Base-by-base conservation (phyloP, 1,139 yeast species). In the Blastobotrys indianensis region DNA sequence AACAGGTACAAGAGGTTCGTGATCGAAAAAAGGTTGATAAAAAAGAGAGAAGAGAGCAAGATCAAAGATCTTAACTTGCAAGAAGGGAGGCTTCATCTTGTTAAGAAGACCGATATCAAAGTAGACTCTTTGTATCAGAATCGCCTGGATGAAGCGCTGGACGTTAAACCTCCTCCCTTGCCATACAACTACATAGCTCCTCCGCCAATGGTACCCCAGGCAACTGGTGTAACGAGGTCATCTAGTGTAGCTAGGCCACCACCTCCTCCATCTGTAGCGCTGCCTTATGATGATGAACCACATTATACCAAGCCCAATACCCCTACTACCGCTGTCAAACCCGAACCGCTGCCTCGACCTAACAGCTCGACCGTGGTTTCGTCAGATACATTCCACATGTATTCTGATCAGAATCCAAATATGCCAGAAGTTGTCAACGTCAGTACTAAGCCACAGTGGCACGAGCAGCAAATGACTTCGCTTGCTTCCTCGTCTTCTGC, bases 321-420 rank as follows among this genome's bases (percentile, higher is more conserved):
- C 30, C 9, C 30, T 17, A 30, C 28, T 12, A 30, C 41, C 41
- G 13, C 23, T 4, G 28, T 12, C 17, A 33, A 12, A 4, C 29
- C n/a, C 38, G 20, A 4, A 33, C 15, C 16, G 2, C 23, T 40
- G n/a, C 43, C 43, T 15, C 11, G n/a, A 12, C 43, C 43, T 9
- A 40, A 33, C 6, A 16, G 17, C 4, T 33, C 37, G n/a, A 31
- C 41, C 3, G 41, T 13, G 12, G 28, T 28, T 17, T n/a, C 41
- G 7, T 13, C 42, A 16, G 39, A 6, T 36, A 12, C 16, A n/a
- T 42, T 37, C 29, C 42, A 32, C 25, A 44, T 35, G 29, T 53
- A 51, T 32, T 53, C 56, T 1, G 56, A 53, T 35, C 40, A 44
- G 29, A 51, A 54, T 11, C 55, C 55, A 5, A 47, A 51, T 42